Evolutionary conservation across 257 asterid species (phyloP), one percentile per base, ranked within the genome.

Genomic region (Cordia subcordata): DNA sequence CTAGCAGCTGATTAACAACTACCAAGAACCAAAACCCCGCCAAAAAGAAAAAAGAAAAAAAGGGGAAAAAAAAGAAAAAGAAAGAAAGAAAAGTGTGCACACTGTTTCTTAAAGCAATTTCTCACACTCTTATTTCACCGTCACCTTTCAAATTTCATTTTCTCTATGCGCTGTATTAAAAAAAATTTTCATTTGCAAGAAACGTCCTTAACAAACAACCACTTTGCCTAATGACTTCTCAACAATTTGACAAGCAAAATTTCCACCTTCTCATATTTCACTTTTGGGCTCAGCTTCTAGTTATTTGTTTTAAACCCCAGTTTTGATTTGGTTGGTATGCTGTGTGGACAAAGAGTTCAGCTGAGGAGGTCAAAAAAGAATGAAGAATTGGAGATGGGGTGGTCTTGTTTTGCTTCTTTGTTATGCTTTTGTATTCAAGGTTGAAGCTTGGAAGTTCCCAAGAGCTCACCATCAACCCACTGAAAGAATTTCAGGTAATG

Each of bases 161-260:
- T 64, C 20, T 23, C 6, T 27, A 27, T 27, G 35, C 3, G 35
- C 35, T 27, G 35, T 1, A 3, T 27, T 10, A 3, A 16, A 40
- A 21, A 78, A 71, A 63, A 47, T 62, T 60, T 68, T 53, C 59
- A 44, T 73, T 78, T 74, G 76, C 80, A 70, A 84, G 77, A 67
- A 42, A 77, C 53, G 75, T 58, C 64, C 22, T 57, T 64, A 2
- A 58, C 55, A 42, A 42, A 47, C 92, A 84, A 68, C 86, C 73
- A 68, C 75, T 71, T 50, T 64, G 60, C 55, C 68, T 63, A 59
- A 50, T 71, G 88, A 82, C 88, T 72, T 73, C 63, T 71, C 78
- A 84, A 79, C 88, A 21, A 58, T 76, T 39, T 42, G 10, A 42
- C 12, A 42, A 42, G 5, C 10, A 42, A 8, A 42, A 11, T 42